These are phyloP conservation scores for Dissophora globulifera DNA, from an alignment of 192 early-diverging fungal genomes.

Conservation along the genomic window DNA sequence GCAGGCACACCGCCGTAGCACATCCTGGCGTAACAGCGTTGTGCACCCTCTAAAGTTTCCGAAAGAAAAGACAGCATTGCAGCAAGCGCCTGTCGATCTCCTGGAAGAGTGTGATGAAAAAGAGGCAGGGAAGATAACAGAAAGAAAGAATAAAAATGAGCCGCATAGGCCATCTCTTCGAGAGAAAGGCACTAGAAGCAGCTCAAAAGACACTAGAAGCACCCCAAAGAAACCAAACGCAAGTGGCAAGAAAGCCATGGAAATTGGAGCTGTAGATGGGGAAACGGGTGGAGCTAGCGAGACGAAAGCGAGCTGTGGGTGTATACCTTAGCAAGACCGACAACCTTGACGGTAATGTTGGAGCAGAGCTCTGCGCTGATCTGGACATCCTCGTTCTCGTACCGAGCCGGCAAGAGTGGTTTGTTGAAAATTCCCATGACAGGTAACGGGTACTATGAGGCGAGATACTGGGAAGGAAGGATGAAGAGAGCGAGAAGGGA, in stretches of 20 bases:
- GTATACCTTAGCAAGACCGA: conserved; percentile 49
- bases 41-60: too few species aligned
- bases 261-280: too few species aligned
- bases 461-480: neutral
- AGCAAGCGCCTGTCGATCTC: too few species aligned
- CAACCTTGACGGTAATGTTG: conserved; percentile 37
- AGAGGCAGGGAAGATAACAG: too few species aligned
- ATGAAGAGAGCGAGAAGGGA: neutral
- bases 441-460: neutral
- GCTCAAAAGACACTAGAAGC: conserved; percentile 1
- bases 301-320: neutral
- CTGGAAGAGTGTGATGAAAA: too few species aligned
- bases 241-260: too few species aligned
- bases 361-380: conserved; percentile 52
- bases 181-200: too few species aligned
- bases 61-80: too few species aligned
- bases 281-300: neutral
- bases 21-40: too few species aligned
- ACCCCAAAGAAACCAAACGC: neutral
- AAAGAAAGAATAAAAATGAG: too few species aligned
- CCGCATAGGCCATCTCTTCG: too few species aligned
- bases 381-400: conserved; percentile 51
- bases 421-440: conserved; percentile 45
- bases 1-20: too few species aligned
- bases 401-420: conserved; percentile 19